Conservation (phyloP, 192 early-diverging fungal species). For the Blastocladiella britannica region DNA sequence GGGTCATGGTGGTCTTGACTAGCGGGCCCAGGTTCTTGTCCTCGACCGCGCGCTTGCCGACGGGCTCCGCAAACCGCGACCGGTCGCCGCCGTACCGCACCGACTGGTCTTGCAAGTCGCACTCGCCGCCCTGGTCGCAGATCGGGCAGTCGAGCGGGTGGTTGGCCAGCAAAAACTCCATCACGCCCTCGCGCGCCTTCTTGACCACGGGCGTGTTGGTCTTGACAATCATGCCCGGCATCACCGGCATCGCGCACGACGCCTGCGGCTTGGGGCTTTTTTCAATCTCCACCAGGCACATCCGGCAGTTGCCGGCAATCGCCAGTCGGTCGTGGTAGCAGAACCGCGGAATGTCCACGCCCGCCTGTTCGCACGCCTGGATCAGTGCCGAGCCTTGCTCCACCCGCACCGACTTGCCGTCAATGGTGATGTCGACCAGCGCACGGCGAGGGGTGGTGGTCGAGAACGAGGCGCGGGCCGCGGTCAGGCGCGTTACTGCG, state of each 20-base stretch:
- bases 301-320: slow-evolving; percentile 97
- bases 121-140: slow-evolving; percentile 98
- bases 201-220: slow-evolving; percentile 85
- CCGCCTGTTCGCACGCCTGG: slow-evolving; percentile 92
- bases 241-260: slow-evolving; percentile 92
- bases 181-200: slow-evolving; percentile 84
- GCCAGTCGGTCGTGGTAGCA: slow-evolving; percentile 80
- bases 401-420: slow-evolving; percentile 72
- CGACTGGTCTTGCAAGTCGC: slow-evolving; percentile 95
- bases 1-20: slow-evolving; percentile 88
- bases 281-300: slow-evolving; percentile 97
- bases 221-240: slow-evolving; percentile 91
- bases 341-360: slow-evolving; percentile 50
- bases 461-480: background rate
- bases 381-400: slow-evolving; percentile 86
- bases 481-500: too few relatives aligned
- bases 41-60: slow-evolving; percentile 84
- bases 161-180: slow-evolving; percentile 88
- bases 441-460: slow-evolving; percentile 9
- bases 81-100: slow-evolving; percentile 90
- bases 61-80: slow-evolving; percentile 60
- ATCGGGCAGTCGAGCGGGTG: slow-evolving; percentile 97
- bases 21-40: slow-evolving; percentile 95
- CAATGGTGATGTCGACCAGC: slow-evolving; percentile 72
- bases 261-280: slow-evolving; percentile 88